These are phyloP conservation scores for Fusarium siculi DNA, from an alignment of 2,329 filamentous ascomycete species.

Conservation along the genomic window DNA sequence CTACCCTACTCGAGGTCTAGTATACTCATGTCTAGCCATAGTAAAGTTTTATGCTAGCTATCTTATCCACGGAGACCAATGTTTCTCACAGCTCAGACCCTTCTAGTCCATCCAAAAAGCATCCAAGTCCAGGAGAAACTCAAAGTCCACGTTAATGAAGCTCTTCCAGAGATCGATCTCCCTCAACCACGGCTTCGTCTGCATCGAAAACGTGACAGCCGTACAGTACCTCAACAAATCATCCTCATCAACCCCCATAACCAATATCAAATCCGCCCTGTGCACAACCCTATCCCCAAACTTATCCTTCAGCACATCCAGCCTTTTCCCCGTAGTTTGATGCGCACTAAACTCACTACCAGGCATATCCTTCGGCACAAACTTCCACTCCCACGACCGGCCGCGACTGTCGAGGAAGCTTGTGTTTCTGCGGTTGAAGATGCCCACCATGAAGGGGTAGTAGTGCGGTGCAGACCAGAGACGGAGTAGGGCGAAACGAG, in stretches of 20 bases:
- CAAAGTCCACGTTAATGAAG: slow-evolving; percentile 43
- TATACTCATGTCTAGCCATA: too few relatives aligned
- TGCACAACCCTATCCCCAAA: slow-evolving; percentile 34
- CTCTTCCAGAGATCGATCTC: slow-evolving; percentile 47
- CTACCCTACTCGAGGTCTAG: too few relatives aligned
- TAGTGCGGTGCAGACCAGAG: too few relatives aligned
- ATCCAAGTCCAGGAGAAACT: slow-evolving; percentile 35
- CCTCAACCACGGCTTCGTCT: slow-evolving; percentile 45
- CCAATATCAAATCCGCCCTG: slow-evolving; percentile 42
- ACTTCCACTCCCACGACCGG: slow-evolving; percentile 44
- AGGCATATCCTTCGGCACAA: slow-evolving; percentile 44
- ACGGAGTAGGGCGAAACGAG: too few relatives aligned
- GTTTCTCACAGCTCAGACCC: fast-evolving
- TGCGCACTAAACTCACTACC: slow-evolving; percentile 43
- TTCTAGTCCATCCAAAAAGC: slow-evolving; percentile 34
- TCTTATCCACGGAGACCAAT: too few relatives aligned
- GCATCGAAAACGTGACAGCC: slow-evolving; percentile 42
- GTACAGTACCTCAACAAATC: slow-evolving; percentile 41
- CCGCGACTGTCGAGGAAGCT: slow-evolving; percentile 43
- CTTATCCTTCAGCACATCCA: slow-evolving; percentile 26
- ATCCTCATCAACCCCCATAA: slow-evolving; percentile 38
- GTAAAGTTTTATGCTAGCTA: too few relatives aligned
- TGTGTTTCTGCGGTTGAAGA: background rate
- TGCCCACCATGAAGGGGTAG: too few relatives aligned
- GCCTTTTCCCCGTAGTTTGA: background rate